These are phyloP conservation scores for Blastocystis sp. DNA, from an alignment of 352 stramenopile species.

Conservation along the genomic window DNA sequence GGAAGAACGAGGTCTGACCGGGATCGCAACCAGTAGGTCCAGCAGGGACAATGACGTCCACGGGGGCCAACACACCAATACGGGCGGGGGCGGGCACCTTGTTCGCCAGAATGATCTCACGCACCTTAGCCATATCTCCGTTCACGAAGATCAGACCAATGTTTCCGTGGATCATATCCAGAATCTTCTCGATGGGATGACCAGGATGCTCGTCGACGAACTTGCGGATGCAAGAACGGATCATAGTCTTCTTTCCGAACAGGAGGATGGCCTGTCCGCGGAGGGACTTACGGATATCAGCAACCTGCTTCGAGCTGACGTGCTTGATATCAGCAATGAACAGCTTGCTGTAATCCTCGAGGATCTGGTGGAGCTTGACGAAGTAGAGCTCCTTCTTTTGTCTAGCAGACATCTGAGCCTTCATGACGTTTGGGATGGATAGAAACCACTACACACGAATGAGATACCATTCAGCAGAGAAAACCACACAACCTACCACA, in stretches of 20 bases:
- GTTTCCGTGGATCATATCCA: constrained; percentile 83
- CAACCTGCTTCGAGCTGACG: constrained; percentile 96
- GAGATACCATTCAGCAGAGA: too few relatives aligned
- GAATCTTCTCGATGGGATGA: constrained; percentile 78
- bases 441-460: too few relatives aligned
- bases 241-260: constrained; percentile 99
- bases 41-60: constrained; percentile 87
- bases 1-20: constrained; percentile 98
- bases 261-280: constrained; percentile 85
- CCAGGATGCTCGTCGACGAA: constrained; percentile 90
- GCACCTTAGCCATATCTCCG: constrained; percentile 72
- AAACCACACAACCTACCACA: neutral
- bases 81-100: constrained; percentile 85
- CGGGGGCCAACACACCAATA: constrained; percentile 84
- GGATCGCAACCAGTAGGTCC: constrained; percentile 95
- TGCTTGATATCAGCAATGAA: constrained; percentile 97
- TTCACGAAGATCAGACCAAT: constrained; percentile 99
- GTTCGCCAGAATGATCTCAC: constrained; percentile 72
- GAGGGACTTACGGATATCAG: constrained; percentile 86
- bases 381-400: constrained; percentile 97
- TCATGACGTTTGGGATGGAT: too few relatives aligned
- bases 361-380: constrained; percentile 80
- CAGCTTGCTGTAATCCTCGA: constrained; percentile 89
- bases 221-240: constrained; percentile 91
- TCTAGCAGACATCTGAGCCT: constrained; percentile 63